Evolutionary conservation across 2,329 filamentous ascomycete species (phyloP), one percentile per base, ranked within the genome.

Genomic region (Fusarium aywerte): DNA sequence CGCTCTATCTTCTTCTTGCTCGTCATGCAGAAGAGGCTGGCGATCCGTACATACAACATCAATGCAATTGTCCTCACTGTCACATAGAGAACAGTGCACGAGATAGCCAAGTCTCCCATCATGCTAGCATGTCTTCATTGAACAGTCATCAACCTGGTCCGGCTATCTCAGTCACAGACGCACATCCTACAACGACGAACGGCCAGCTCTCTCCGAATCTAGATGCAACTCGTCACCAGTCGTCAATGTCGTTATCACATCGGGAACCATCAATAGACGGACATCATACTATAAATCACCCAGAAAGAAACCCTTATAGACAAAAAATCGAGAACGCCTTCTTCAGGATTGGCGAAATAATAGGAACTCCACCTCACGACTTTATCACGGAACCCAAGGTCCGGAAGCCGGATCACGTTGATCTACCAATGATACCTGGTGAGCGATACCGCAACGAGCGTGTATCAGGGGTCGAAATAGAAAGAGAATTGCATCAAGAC

Each of bases 1-100:
- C 88, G 0, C 68, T 90, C 0, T 89, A 87, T 52, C 71, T 89
- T 11, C 75, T 85, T 6, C 69, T 87, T 0, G 80, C 80, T 1
- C 54, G 69, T 16, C 64, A 56, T 6, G 60, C 52, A 13, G 63
- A 57, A 31, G 63, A 60, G 11, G 52, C 48, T 7, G 43, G 31
- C 7, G 23, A 47, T 10, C 27, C 53, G 0, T 51, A 49, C 2
- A 9, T 23, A 1, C 44, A 23, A 1, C 40, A 58, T 15, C 50
- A 56, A 18, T 73, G 72, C 9, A 61, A 51, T 7, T 72, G 65
- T 4, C 58, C 66, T 2, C 67, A 68, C 21, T 62, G 42, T 0
- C 50, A 44, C 3, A 6, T 36, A 3, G 27, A 45, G 0, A 15
- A 58, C 0, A 23, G 13, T 8, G 49, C 48, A 12, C 20, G 27